Evolutionary conservation across 225 moss, liverwort and hornwort species (phyloP).

Genomic region (Pleurozium schreberi): DNA sequence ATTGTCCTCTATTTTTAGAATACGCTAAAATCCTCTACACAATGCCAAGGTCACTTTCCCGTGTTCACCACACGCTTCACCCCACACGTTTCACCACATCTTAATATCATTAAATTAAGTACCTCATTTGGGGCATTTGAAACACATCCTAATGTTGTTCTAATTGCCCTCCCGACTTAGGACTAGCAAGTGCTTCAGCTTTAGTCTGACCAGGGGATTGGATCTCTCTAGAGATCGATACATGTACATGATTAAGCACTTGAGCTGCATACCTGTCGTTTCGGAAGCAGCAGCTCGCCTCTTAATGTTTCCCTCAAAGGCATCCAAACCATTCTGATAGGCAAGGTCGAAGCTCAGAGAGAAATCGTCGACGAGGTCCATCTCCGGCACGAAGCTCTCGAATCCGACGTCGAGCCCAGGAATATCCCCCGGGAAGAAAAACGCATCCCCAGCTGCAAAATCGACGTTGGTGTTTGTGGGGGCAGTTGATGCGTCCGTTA

Average conservation of each 20-base stretch:
- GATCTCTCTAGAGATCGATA: not conserved
- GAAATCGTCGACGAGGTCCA: slow-evolving; percentile 22
- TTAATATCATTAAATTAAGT: not conserved
- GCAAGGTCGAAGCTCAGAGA: slow-evolving; percentile 25
- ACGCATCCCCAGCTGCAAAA: not conserved
- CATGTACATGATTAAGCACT: not conserved
- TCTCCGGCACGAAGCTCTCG: slow-evolving; percentile 13
- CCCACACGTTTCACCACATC: not conserved
- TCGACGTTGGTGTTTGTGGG: not conserved
- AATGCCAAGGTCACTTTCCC: not conserved
- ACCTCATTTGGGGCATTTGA: not conserved
- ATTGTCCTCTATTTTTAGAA: not conserved
- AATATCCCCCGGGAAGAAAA: slow-evolving; percentile 21
- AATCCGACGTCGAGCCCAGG: slow-evolving; percentile 18
- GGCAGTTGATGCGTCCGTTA: not conserved
- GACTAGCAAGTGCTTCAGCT: not conserved
- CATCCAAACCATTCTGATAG: slow-evolving; percentile 8
- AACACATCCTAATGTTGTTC: not conserved
- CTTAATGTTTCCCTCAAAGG: slow-evolving; percentile 7
- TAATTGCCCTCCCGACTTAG: not conserved
- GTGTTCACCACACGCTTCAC: not conserved
- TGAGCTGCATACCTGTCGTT: not conserved
- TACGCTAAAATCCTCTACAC: not conserved
- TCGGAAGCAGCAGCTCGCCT: not conserved
- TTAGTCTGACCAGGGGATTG: not conserved